Percentiles rank a stretch among this genome's conserved stretches.
phyloP scores from a whole-genome alignment of 306 rosid genomes.

The Argentina anserina region DNA sequence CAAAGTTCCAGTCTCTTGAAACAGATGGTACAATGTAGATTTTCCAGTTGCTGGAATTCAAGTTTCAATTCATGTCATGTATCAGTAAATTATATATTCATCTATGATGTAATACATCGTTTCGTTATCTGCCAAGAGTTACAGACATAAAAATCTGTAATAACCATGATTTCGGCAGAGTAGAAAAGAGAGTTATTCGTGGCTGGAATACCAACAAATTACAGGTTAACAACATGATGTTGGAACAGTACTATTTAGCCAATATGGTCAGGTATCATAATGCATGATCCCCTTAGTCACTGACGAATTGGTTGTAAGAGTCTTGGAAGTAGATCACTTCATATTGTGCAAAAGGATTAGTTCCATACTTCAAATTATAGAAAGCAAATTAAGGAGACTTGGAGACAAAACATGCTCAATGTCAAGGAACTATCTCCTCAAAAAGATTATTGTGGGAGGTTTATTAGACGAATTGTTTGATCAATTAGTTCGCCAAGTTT shows the following conservation, averaged over 20 bases:
- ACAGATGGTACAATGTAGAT: constrained; percentile 2
- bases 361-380: neutral
- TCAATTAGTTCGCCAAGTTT: no score
- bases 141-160: neutral
- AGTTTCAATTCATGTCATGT: neutral
- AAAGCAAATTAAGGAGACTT: no score
- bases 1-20: constrained; percentile 40
- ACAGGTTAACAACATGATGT: neutral
- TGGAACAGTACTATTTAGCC: neutral
- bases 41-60: neutral
- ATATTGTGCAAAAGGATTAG: neutral
- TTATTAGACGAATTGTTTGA: no score
- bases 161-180: no score
- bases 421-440: no score
- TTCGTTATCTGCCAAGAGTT: neutral
- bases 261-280: neutral
- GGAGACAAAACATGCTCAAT: no score
- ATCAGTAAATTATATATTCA: neutral
- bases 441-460: no score
- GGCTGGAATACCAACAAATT: neutral
- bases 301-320: neutral
- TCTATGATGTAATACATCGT: no score
- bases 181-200: neutral
- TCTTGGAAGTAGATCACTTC: neutral
- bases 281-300: neutral